A percentile compares a stretch with the other conserved stretches of the same genome.
phyloP scores from a whole-genome alignment of 1,284 basidiomycete genomes.

The Chiua sp. region DNA sequence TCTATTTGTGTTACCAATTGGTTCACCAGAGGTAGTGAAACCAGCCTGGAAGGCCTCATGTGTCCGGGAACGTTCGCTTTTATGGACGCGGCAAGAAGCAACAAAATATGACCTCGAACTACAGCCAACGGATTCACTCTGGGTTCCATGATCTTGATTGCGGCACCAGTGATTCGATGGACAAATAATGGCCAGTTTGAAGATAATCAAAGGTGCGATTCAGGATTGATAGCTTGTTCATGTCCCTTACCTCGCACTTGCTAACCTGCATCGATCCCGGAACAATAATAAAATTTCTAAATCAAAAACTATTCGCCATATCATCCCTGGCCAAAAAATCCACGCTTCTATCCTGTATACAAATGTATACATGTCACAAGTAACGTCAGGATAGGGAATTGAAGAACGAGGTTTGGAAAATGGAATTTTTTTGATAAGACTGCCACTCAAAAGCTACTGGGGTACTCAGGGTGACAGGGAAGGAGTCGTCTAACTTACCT shows the following conservation, averaged over 20 bases:
- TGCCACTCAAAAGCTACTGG: constrained; percentile 21
- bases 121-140: constrained; percentile 27
- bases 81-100: constrained; percentile 38
- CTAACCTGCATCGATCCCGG: constrained; percentile 21
- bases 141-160: constrained; percentile 32
- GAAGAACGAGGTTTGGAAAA: constrained; percentile 5
- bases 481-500: constrained; percentile 26
- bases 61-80: constrained; percentile 30
- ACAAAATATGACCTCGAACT: constrained; percentile 24
- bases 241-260: constrained; percentile 4
- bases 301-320: constrained; percentile 32
- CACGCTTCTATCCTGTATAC: constrained; percentile 35
- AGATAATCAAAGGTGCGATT: constrained; percentile 17
- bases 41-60: constrained; percentile 6
- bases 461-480: constrained; percentile 6
- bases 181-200: constrained; percentile 17
- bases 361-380: constrained; percentile 29
- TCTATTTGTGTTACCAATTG: not conserved
- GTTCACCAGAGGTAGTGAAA: constrained; percentile 28
- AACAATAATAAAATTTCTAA: too few species aligned
- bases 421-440: constrained; percentile 27
- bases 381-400: constrained; percentile 28
- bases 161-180: constrained; percentile 25
- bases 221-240: not conserved
- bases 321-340: constrained; percentile 35